phyloP scores from a whole-genome alignment of 768 basidiomycete genomes.

The Clitopilus hobsonii region DNA sequence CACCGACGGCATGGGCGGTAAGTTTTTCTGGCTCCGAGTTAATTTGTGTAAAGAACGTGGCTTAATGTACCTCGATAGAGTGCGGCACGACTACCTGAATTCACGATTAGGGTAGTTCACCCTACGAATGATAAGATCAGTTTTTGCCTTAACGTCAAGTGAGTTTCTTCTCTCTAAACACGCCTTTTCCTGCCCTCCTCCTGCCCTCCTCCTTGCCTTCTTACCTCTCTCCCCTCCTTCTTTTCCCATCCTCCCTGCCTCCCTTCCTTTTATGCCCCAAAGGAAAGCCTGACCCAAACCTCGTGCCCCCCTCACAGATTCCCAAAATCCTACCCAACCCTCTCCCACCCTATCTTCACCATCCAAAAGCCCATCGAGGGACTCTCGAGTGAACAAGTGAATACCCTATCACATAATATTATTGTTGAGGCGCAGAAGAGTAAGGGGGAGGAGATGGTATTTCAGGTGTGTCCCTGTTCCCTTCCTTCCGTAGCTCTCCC shows the following conservation, averaged over 20 bases:
- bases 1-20: slow-evolving; percentile 84
- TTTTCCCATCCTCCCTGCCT: too few relatives aligned
- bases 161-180: slow-evolving; percentile 19
- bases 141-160: slow-evolving; percentile 72
- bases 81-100: slow-evolving; percentile 68
- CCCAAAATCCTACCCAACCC: slow-evolving; percentile 77
- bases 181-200: too few relatives aligned
- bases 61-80: slow-evolving; percentile 35
- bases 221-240: too few relatives aligned
- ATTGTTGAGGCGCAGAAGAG: slow-evolving; percentile 61
- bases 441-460: slow-evolving; percentile 73
- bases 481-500: slow-evolving; percentile 1
- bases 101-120: slow-evolving; percentile 68
- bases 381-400: slow-evolving; percentile 50
- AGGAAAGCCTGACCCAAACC: too few relatives aligned
- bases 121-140: slow-evolving; percentile 57
- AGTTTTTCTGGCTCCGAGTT: slow-evolving; percentile 9
- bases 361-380: slow-evolving; percentile 65
- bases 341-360: slow-evolving; percentile 63
- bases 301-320: slow-evolving; percentile 50
- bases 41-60: background rate
- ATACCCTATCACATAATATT: slow-evolving; percentile 53
- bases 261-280: too few relatives aligned
- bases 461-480: slow-evolving; percentile 60
- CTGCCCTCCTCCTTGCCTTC: too few relatives aligned